These are phyloP conservation scores for Wickerhamomyces ciferrii DNA, from an alignment of 805 yeast genomes.

Conservation along the genomic window DNA sequence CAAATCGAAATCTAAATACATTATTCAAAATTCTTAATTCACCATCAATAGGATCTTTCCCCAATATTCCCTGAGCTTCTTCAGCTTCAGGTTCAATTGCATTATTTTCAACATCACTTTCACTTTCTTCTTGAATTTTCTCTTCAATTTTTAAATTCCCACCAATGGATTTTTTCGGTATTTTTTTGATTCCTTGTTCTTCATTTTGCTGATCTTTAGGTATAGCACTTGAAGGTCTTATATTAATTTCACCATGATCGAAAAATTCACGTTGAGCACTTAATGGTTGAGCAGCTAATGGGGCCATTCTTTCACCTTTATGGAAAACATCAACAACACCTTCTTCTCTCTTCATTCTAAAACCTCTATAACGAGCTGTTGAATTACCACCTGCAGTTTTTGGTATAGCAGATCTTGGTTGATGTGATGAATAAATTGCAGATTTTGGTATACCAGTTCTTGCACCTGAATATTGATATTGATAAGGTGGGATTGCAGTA, in stretches of 20 bases:
- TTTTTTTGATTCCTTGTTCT: too few species aligned
- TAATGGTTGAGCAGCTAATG: slow-evolving; percentile 45
- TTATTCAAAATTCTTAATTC: slow-evolving; percentile 15
- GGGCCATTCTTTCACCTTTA: slow-evolving; percentile 43
- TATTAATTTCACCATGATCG: slow-evolving; percentile 15
- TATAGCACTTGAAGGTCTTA: slow-evolving; percentile 7
- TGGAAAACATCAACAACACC: slow-evolving; percentile 41
- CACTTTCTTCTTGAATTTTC: slow-evolving; percentile 12
- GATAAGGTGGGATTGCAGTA: background rate
- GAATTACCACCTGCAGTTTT: slow-evolving; percentile 7
- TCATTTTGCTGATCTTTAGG: background rate
- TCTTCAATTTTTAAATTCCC: slow-evolving; percentile 17
- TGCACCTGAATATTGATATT: background rate
- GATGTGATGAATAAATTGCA: background rate
- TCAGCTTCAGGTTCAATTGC: slow-evolving; percentile 31
- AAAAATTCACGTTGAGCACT: slow-evolving; percentile 41
- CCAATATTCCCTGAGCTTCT: slow-evolving; percentile 7
- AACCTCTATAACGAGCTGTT: slow-evolving; percentile 7
- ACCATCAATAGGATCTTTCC: slow-evolving; percentile 8
- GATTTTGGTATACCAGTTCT: background rate
- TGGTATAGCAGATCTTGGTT: slow-evolving; percentile 6
- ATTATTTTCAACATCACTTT: slow-evolving; percentile 24
- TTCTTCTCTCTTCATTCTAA: slow-evolving; percentile 16
- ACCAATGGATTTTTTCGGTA: background rate
- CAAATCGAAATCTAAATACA: slow-evolving; percentile 18